phyloP scores from a whole-genome alignment of 441 rosid species.

The Populus hybrid region DNA sequence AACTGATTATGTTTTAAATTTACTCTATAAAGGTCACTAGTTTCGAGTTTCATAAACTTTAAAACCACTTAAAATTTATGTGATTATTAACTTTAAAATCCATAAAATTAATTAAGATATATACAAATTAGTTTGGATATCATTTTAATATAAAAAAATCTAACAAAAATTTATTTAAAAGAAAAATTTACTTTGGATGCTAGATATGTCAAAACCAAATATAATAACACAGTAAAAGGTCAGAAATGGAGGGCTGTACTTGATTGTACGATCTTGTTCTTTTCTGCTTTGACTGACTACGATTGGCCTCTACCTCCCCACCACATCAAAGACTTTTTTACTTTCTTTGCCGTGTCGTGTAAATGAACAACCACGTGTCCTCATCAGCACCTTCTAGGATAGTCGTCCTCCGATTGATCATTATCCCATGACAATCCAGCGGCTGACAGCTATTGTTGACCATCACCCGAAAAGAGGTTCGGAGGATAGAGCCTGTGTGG shows the following conservation, averaged over 20 bases:
- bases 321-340: not conserved
- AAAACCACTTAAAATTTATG: too few relatives aligned
- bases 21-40: rapidly evolving
- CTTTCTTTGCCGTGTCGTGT: not conserved
- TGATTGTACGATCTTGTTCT: not conserved
- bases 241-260: not conserved
- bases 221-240: not conserved
- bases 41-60: too few relatives aligned
- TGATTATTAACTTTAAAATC: too few relatives aligned
- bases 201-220: not conserved
- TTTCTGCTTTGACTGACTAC: not conserved
- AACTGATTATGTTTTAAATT: too few relatives aligned
- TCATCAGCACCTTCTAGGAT: not conserved
- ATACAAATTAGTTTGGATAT: too few relatives aligned
- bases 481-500: not conserved
- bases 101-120: too few relatives aligned
- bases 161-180: too few relatives aligned
- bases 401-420: too few relatives aligned
- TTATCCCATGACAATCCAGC: too few relatives aligned
- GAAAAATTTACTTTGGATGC: not conserved
- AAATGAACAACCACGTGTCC: not conserved
- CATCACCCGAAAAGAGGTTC: too few relatives aligned
- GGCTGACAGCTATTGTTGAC: too few relatives aligned
- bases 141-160: too few relatives aligned
- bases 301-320: not conserved